Percentiles rank a stretch among this genome's conserved stretches.
Evolutionary conservation across 495 filamentous ascomycete species (phyloP).

Genomic region (Daldinia bambusicola): DNA sequence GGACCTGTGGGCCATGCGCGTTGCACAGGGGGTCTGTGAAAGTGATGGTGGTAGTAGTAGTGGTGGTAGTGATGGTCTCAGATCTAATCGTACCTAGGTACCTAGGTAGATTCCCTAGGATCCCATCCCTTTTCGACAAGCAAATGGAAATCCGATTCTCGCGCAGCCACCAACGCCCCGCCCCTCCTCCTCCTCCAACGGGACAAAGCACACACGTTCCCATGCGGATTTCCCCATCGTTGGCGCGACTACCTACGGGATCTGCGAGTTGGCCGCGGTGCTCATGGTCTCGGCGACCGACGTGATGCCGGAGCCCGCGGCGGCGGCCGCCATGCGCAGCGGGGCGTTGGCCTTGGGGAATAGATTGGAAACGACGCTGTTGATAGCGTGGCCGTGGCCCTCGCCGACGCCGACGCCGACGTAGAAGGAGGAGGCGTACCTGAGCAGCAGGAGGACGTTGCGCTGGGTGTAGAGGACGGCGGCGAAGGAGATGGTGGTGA

Average conservation of each 20-base stretch:
- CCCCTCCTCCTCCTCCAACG: too few species aligned
- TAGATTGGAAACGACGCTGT: conserved; percentile 12
- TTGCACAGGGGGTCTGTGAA: background rate
- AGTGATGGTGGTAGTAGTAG: too few species aligned
- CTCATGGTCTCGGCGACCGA: conserved; percentile 36
- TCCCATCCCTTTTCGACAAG: background rate
- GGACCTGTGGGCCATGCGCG: background rate
- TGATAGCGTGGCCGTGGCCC: conserved; percentile 6
- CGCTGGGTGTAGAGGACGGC: conserved; percentile 32
- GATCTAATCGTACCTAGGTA: background rate
- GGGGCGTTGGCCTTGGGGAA: conserved; percentile 17
- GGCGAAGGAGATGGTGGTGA: conserved; percentile 39
- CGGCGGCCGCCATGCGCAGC: conserved; percentile 4
- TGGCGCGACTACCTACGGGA: conserved; percentile 5
- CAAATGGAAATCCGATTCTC: background rate
- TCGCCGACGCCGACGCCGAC: too few species aligned
- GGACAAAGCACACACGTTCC: too few species aligned
- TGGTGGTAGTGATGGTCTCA: too few species aligned
- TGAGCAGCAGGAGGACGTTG: conserved; percentile 28
- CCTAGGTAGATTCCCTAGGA: too few species aligned
- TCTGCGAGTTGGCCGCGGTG: conserved; percentile 29
- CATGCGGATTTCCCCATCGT: background rate
- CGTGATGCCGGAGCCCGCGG: conserved; percentile 17
- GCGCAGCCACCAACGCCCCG: background rate
- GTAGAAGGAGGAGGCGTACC: conserved; percentile 19